Percentiles rank a stretch among this genome's conserved stretches.
Evolutionary conservation across 805 yeast species (phyloP).

Genomic region (Myxozyma mucilagina): DNA sequence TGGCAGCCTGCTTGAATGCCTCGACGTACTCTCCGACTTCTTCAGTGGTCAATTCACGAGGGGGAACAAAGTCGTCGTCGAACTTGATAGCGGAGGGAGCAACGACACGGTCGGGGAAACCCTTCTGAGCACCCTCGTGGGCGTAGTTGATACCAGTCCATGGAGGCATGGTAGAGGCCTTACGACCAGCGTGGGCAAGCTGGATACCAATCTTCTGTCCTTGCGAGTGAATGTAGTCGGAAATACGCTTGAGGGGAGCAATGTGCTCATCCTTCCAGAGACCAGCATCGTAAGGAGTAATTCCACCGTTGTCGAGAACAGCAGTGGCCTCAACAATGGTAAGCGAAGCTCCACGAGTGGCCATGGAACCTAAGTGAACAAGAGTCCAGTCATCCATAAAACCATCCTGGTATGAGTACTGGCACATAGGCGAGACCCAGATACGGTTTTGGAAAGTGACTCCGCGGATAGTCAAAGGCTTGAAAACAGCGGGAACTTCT

Average conservation of each 20-base stretch:
- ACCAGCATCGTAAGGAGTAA: slow-evolving; percentile 52
- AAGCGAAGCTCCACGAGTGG: slow-evolving; percentile 53
- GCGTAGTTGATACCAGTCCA: slow-evolving; percentile 30
- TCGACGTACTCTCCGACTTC: slow-evolving; percentile 47
- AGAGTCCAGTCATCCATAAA: slow-evolving; percentile 50
- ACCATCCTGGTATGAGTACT: slow-evolving; percentile 49
- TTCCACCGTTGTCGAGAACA: slow-evolving; percentile 46
- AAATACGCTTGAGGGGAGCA: slow-evolving; percentile 43
- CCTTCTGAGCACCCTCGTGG: slow-evolving; percentile 24
- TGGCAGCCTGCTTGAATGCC: slow-evolving; percentile 50
- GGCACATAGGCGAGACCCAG: slow-evolving; percentile 46
- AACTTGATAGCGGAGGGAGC: slow-evolving; percentile 50
- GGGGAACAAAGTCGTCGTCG: slow-evolving; percentile 36
- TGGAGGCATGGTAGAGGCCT: slow-evolving; percentile 44
- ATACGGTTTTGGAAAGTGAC: slow-evolving; percentile 51
- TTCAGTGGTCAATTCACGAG: slow-evolving; percentile 45
- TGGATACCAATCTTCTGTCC: slow-evolving; percentile 53
- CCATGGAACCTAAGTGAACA: slow-evolving; percentile 51
- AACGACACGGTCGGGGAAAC: slow-evolving; percentile 43
- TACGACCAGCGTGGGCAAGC: slow-evolving; percentile 58
- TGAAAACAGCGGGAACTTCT: slow-evolving; percentile 45
- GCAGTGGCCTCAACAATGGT: slow-evolving; percentile 51
- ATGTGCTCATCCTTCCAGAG: slow-evolving; percentile 56
- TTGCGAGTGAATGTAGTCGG: slow-evolving; percentile 48
- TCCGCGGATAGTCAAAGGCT: slow-evolving; percentile 47